Conservation (phyloP, 1,139 yeast species). For the Suhomyces taliae region DNA sequence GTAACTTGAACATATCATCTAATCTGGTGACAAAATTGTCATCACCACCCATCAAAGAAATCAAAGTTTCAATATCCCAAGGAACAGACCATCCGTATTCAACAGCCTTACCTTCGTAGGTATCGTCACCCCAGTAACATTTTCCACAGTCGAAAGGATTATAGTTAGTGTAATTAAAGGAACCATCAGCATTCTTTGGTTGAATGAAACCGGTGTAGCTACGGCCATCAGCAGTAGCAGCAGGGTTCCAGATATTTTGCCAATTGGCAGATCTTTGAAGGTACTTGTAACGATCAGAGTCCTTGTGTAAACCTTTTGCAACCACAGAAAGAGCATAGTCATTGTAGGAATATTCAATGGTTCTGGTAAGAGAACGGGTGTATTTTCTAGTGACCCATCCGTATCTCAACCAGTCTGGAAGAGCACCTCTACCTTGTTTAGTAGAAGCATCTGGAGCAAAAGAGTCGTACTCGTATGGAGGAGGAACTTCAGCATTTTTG, state of each 20-base stretch:
- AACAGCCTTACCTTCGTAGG: slow-evolving; percentile 29
- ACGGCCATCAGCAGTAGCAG: slow-evolving; percentile 20
- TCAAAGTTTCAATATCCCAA: slow-evolving; percentile 31
- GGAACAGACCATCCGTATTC: slow-evolving; percentile 39
- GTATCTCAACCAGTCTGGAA: slow-evolving; percentile 30
- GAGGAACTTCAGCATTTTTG: slow-evolving; percentile 36
- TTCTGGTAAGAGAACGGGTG: slow-evolving; percentile 36
- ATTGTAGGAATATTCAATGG: slow-evolving; percentile 40
- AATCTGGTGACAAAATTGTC: slow-evolving; percentile 28
- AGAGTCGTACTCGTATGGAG: slow-evolving; percentile 27
- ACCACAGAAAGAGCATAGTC: slow-evolving; percentile 37
- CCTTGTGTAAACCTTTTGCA: slow-evolving; percentile 30
- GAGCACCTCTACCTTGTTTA: slow-evolving; percentile 33
- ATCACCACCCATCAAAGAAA: slow-evolving; percentile 27
- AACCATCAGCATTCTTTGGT: slow-evolving; percentile 32
- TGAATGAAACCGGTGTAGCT: slow-evolving; percentile 34
- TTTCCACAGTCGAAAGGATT: slow-evolving; percentile 31
- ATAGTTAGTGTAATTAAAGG: slow-evolving; percentile 23
- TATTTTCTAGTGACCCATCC: slow-evolving; percentile 32
- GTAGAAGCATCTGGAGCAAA: slow-evolving; percentile 30
- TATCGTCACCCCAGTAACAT: slow-evolving; percentile 34
- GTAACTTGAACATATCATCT: slow-evolving; percentile 36
- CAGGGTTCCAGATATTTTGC: slow-evolving; percentile 38
- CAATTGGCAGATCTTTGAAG: slow-evolving; percentile 35
- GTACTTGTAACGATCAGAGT: slow-evolving; percentile 27